phyloP scores from a whole-genome alignment of 805 yeast species.

The Scheffersomyces coipomensis region DNA sequence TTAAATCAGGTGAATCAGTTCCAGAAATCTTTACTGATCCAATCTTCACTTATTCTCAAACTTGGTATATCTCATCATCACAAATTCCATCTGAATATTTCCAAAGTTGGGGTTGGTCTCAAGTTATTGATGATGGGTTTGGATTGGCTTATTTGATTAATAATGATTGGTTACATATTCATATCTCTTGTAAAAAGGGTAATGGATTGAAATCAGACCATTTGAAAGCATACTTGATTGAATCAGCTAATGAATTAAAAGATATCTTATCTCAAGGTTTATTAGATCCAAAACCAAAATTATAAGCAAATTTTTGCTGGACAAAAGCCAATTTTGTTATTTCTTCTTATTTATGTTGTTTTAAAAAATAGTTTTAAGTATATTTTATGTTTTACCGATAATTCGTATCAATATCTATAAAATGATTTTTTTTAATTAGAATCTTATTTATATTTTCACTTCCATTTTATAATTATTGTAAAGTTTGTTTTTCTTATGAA shows the following conservation, averaged over 20 bases:
- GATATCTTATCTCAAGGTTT: conserved; percentile 50
- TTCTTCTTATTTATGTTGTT: too few relatives aligned
- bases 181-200: conserved; percentile 72
- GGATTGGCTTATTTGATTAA: conserved; percentile 94
- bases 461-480: too few relatives aligned
- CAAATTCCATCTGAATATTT: conserved; percentile 79
- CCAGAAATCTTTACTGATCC: conserved; percentile 78
- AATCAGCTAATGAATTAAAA: conserved; percentile 80
- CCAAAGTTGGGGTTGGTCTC: conserved; percentile 95
- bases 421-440: too few relatives aligned
- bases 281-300: conserved; percentile 39
- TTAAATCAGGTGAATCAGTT: conserved; percentile 53
- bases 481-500: too few relatives aligned
- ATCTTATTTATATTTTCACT: too few relatives aligned
- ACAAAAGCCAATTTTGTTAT: too few relatives aligned
- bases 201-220: conserved; percentile 55
- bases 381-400: too few relatives aligned
- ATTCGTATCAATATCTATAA: too few relatives aligned
- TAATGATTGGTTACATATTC: conserved; percentile 80
- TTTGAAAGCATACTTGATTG: conserved; percentile 65
- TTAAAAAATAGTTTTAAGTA: too few relatives aligned
- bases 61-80: conserved; percentile 88
- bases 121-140: conserved; percentile 89
- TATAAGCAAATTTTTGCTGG: conserved; percentile 19
- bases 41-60: conserved; percentile 67